These are phyloP conservation scores for Amauroascus niger DNA, from an alignment of 2,329 filamentous ascomycete species.

Conservation along the genomic window DNA sequence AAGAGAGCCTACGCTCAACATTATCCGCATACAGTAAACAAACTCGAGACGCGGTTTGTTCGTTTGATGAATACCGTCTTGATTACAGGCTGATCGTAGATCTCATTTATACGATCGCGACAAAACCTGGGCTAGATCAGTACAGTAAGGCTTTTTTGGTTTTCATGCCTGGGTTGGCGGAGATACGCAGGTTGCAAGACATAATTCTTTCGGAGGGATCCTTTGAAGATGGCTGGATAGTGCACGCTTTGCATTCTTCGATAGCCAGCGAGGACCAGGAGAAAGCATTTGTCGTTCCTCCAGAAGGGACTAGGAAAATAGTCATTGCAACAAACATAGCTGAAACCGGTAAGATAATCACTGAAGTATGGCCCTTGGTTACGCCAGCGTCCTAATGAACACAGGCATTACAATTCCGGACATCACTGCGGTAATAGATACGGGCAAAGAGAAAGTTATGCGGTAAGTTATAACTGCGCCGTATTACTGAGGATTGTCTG, in stretches of 20 bases:
- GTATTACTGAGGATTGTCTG: not conserved
- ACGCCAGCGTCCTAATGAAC: not conserved
- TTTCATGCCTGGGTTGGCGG: slow-evolving; percentile 87
- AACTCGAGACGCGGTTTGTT: slow-evolving; percentile 63
- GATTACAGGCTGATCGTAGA: slow-evolving; percentile 79
- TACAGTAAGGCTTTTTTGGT: slow-evolving; percentile 91
- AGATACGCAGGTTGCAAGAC: slow-evolving; percentile 82
- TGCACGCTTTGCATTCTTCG: slow-evolving; percentile 85
- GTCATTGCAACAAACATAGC: slow-evolving; percentile 97
- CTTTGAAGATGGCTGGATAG: slow-evolving; percentile 68
- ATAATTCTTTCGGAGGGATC: slow-evolving; percentile 65
- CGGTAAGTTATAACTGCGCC: slow-evolving; percentile 25
- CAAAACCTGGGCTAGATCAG: slow-evolving; percentile 51
- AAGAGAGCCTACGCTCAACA: slow-evolving; percentile 50
- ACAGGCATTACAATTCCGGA: slow-evolving; percentile 82
- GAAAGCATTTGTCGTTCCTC: slow-evolving; percentile 77
- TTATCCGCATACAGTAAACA: slow-evolving; percentile 64
- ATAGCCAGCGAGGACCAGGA: slow-evolving; percentile 97
- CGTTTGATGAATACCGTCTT: slow-evolving; percentile 83
- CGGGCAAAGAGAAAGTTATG: slow-evolving; percentile 96
- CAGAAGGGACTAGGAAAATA: slow-evolving; percentile 75
- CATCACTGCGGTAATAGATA: slow-evolving; percentile 92
- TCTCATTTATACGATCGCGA: slow-evolving; percentile 66
- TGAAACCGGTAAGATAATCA: slow-evolving; percentile 61
- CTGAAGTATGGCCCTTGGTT: not conserved